phyloP scores from a whole-genome alignment of 306 rosid genomes.

The Sphenostylis stenocarpa region DNA sequence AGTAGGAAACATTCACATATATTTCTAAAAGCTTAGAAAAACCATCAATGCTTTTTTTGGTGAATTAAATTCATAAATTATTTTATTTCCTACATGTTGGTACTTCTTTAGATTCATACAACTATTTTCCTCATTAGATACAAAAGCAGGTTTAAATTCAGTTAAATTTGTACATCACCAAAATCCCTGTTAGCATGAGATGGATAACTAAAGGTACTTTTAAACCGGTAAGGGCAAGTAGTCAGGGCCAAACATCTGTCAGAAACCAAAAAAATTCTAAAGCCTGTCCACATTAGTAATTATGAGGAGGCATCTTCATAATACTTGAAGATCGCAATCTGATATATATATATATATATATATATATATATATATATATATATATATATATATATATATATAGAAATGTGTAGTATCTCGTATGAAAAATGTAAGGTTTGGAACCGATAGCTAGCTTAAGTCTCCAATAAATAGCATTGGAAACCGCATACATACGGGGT shows the following conservation, averaged over 20 bases:
- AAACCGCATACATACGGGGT: neutral
- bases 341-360: no score
- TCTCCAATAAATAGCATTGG: neutral
- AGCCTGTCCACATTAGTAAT: neutral
- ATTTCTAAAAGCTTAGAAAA: conserved; percentile 15
- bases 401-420: neutral
- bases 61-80: neutral
- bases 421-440: neutral
- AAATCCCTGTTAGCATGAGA: neutral
- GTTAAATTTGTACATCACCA: neutral
- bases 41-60: neutral
- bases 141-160: neutral
- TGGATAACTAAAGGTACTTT: neutral
- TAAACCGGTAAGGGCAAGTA: neutral
- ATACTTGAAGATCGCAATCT: neutral
- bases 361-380: no score
- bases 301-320: neutral
- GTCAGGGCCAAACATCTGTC: neutral
- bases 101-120: neutral
- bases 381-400: no score
- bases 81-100: neutral
- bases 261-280: neutral
- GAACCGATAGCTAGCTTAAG: neutral
- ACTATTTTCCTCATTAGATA: neutral
- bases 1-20: neutral